Base-by-base conservation (phyloP, 1,284 basidiomycete genomes). In the Pisolithus thermaeus region DNA sequence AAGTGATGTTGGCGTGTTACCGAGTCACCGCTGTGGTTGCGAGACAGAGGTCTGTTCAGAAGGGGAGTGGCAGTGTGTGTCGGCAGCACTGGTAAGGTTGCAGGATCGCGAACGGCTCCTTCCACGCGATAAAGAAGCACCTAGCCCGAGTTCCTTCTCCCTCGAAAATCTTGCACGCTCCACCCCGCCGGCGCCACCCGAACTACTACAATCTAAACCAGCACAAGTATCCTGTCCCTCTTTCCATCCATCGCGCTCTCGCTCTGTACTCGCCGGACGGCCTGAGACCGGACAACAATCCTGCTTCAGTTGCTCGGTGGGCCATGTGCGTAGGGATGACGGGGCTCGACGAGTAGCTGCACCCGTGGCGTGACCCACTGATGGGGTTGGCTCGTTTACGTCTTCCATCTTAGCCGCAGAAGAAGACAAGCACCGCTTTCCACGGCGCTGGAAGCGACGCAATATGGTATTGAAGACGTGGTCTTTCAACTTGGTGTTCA, bases 1-100 rank as follows among this genome's bases (percentile, higher is more conserved):
- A 99, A 99, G 65, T 98, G 89, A 67, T 97, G 94, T 70, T 97
- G 94, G 16, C 95, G 84, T 14, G 90, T 83, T 44, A 87, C 76
- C 58, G 74, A 62, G 53, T 70, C 59, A 51, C 73, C 65, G 9
- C 59, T 53, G 53, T 68, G 64, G 52, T 53, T 63, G 56, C 62
- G 58, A 54, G 70, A 70, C 51, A 70, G 67, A 57, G 57, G 47
- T 60, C 58, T 64, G 52, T 47, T 53, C 57, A 49, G 50, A 28
- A 50, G 47, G 28, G n/a, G n/a, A n/a, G n/a, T n/a, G n/a, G n/a
- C n/a, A n/a, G n/a, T n/a, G n/a, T n/a, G 57, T 43, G 49, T 52
- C 46, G 52, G 39, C 23, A 53, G 38, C n/a, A 32, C 23, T 25
- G 53, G 53, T 30, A 59, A 59, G 56, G 54, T 76, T 76, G 46